These are phyloP conservation scores for Madurella fahalii DNA, from an alignment of 2,329 filamentous ascomycete genomes.

Conservation along the genomic window DNA sequence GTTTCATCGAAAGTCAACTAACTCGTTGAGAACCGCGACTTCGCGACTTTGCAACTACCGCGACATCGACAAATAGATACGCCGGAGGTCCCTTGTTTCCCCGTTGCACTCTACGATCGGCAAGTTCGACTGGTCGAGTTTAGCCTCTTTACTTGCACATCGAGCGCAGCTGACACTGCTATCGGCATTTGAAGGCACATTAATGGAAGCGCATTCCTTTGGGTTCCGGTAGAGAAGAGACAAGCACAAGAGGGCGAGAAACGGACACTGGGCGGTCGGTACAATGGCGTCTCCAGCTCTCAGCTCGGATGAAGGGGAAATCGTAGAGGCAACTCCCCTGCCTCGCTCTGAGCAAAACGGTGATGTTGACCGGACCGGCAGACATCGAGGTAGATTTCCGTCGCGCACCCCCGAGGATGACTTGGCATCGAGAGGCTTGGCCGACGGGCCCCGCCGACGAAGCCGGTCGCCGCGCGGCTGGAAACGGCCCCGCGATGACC, in stretches of 20 bases:
- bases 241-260: not conserved
- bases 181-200: not conserved
- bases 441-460: conserved; percentile 17
- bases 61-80: not conserved
- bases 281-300: conserved; percentile 36
- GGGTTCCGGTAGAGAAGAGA: no score
- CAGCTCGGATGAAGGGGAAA: conserved; percentile 84
- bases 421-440: conserved; percentile 32
- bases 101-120: not conserved
- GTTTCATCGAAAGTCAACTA: no score
- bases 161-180: not conserved
- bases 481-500: conserved; percentile 64
- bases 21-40: no score
- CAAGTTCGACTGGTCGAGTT: conserved; percentile 16
- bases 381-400: conserved; percentile 62
- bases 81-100: no score
- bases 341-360: conserved; percentile 69
- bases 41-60: not conserved
- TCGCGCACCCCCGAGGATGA: conserved; percentile 55
- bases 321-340: conserved; percentile 87
- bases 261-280: conserved; percentile 11
- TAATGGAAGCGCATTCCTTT: no score
- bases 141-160: conserved; percentile 4
- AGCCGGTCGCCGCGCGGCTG: conserved; percentile 59
- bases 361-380: conserved; percentile 85